Conservation (phyloP, 768 basidiomycete species). For the Coprinopsis marcescibilis region DNA sequence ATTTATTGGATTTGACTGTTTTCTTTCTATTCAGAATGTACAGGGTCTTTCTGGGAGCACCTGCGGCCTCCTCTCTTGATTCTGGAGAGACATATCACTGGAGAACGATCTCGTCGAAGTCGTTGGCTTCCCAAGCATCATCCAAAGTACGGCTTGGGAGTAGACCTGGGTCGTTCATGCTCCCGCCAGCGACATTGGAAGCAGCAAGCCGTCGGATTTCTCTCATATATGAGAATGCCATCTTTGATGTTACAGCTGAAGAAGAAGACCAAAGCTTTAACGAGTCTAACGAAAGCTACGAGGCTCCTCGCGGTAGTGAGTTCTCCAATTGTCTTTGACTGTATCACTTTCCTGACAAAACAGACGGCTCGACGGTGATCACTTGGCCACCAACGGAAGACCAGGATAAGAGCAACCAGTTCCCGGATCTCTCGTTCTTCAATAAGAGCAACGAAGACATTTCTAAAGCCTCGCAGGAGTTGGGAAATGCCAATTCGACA, state of each 20-base stretch:
- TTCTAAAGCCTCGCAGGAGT: not conserved
- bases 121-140: conserved; percentile 9
- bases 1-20: no score
- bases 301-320: conserved; percentile 9
- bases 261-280: conserved; percentile 13
- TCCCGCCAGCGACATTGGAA: conserved; percentile 55
- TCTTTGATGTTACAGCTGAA: conserved; percentile 37
- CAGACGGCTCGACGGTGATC: conserved; percentile 45
- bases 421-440: not conserved
- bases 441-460: no score
- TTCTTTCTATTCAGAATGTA: conserved; percentile 21
- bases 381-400: conserved; percentile 45
- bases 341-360: conserved; percentile 1
- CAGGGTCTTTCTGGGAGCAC: conserved; percentile 52
- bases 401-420: conserved; percentile 3
- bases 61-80: conserved; percentile 28
- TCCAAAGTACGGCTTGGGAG: not conserved
- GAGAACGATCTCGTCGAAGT: conserved; percentile 18
- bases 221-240: conserved; percentile 61
- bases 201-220: conserved; percentile 69
- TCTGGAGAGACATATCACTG: conserved; percentile 25
- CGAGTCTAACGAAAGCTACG: no score
- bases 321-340: conserved; percentile 6
- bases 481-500: not conserved
- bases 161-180: conserved; percentile 22